These are phyloP conservation scores for Posidonia australis DNA, from an alignment of 106 monocot species.

Conservation along the genomic window DNA sequence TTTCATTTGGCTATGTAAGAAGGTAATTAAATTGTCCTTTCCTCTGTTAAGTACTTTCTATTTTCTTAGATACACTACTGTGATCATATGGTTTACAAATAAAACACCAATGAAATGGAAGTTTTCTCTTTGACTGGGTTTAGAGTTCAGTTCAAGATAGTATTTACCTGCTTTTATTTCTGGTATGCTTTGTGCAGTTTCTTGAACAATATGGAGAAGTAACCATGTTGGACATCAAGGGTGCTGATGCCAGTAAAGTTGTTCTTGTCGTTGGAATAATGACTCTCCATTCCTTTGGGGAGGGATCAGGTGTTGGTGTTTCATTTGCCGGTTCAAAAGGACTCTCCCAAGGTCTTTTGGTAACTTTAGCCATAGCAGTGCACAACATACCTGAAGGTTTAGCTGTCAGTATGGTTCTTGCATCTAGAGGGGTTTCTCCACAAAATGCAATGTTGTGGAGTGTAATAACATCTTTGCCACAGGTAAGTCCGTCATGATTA, in stretches of 20 bases:
- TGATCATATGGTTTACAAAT: not conserved
- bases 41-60: not conserved
- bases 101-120: not conserved
- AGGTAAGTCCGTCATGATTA: constrained; percentile 33
- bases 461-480: constrained; percentile 93
- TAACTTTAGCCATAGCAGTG: constrained; percentile 90
- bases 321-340: constrained; percentile 96
- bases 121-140: not conserved
- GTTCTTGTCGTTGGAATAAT: constrained; percentile 94
- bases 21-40: constrained; percentile 62
- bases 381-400: constrained; percentile 99
- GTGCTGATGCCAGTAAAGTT: constrained; percentile 94
- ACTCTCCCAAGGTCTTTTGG: constrained; percentile 80
- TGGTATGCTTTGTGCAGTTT: constrained; percentile 26
- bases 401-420: constrained; percentile 96
- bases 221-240: constrained; percentile 99
- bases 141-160: not conserved
- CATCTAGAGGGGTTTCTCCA: constrained; percentile 90
- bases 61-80: not conserved
- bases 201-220: constrained; percentile 92
- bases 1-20: constrained; percentile 97
- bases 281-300: constrained; percentile 99
- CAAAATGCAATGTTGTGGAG: constrained; percentile 99
- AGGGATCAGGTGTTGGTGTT: constrained; percentile 96
- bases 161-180: not conserved